phyloP scores from a whole-genome alignment of 2,329 filamentous ascomycete species.

The Diplocarpon mali region DNA sequence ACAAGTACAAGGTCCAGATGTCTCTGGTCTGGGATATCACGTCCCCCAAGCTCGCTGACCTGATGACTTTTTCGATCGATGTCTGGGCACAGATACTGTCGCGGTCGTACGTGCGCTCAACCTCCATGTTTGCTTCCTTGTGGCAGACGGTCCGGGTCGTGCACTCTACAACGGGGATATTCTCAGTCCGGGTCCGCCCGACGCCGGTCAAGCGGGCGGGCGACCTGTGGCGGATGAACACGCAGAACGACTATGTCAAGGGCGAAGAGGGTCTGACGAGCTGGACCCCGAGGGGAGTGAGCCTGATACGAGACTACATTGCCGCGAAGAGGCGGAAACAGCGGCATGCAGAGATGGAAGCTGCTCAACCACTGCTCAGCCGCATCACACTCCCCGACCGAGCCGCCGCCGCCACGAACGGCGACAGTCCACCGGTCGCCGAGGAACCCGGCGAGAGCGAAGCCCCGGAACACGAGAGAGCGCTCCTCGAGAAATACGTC shows the following conservation, averaged over 20 bases:
- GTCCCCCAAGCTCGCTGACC: conserved; percentile 73
- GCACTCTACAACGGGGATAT: conserved; percentile 76
- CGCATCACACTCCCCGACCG: conserved; percentile 36
- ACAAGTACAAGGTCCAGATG: conserved; percentile 85
- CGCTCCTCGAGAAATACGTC: conserved; percentile 32
- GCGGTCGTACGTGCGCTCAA: conserved; percentile 72
- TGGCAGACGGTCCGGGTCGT: conserved; percentile 81
- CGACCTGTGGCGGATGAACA: conserved; percentile 94
- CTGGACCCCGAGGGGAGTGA: conserved; percentile 85
- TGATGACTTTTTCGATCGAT: conserved; percentile 77
- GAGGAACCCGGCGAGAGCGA: conserved; percentile 22
- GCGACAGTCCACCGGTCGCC: conserved; percentile 6
- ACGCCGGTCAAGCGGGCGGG: conserved; percentile 83
- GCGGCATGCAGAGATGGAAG: conserved; percentile 70
- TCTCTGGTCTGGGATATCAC: conserved; percentile 76
- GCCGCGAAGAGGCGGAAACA: conserved; percentile 59
- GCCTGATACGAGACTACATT: conserved; percentile 82
- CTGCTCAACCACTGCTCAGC: conserved; percentile 54
- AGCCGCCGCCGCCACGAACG: conserved; percentile 5
- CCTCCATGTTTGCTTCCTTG: conserved; percentile 75
- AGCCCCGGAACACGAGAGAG: conserved; percentile 26
- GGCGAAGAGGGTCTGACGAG: conserved; percentile 77
- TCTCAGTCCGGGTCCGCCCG: conserved; percentile 75
- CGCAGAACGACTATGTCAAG: conserved; percentile 88
- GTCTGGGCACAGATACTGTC: conserved; percentile 75